Conservation (phyloP, 2,329 filamentous ascomycete genomes). For the Nothomitra cinnamomea region DNA sequence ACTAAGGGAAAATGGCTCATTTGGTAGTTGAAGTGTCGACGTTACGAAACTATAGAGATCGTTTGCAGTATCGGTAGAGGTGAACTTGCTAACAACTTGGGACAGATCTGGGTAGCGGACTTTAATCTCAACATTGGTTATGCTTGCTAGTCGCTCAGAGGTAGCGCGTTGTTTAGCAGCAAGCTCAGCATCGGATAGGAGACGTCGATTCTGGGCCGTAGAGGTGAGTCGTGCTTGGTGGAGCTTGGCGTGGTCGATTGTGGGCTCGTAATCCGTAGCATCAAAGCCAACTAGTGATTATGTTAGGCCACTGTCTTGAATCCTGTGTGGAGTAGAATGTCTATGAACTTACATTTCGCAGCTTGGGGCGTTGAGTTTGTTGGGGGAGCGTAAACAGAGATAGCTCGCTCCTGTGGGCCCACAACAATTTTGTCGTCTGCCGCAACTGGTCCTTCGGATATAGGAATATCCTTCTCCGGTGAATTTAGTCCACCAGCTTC, state of each 20-base stretch:
- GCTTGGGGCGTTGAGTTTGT: constrained; percentile 58
- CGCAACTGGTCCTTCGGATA: constrained; percentile 10
- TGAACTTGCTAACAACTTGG: constrained; percentile 55
- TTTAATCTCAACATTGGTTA: constrained; percentile 55
- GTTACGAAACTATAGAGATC: constrained; percentile 61
- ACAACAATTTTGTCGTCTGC: constrained; percentile 9
- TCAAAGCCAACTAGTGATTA: constrained; percentile 33
- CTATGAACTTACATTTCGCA: constrained; percentile 24
- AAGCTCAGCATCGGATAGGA: constrained; percentile 70
- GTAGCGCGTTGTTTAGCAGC: constrained; percentile 50
- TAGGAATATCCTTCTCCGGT: neutral
- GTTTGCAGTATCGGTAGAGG: constrained; percentile 47
- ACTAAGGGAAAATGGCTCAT: constrained; percentile 55
- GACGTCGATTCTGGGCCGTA: constrained; percentile 51
- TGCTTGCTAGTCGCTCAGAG: constrained; percentile 44
- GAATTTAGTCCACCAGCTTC: constrained; percentile 7
- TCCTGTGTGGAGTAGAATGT: neutral
- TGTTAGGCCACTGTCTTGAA: neutral
- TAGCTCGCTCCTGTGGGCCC: constrained; percentile 27
- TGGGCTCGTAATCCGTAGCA: constrained; percentile 61
- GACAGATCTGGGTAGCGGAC: constrained; percentile 81
- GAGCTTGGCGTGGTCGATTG: constrained; percentile 55
- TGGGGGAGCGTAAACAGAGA: constrained; percentile 66
- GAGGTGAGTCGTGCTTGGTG: constrained; percentile 52
- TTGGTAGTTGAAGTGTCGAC: constrained; percentile 46